phyloP scores from a whole-genome alignment of 352 stramenopile genomes.

The Phytophthora gonapodyides region DNA sequence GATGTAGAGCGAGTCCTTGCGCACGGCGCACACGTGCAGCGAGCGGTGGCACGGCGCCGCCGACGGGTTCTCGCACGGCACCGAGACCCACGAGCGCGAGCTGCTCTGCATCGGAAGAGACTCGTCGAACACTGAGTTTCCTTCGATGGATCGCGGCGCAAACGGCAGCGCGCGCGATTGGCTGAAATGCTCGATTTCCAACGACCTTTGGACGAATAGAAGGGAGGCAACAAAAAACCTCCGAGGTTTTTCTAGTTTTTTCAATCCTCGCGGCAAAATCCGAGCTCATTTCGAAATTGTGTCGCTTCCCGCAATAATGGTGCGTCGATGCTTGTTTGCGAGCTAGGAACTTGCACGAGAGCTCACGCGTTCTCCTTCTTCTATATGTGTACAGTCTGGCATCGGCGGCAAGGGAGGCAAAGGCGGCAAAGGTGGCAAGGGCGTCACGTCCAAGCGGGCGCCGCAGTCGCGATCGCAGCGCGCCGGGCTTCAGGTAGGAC shows the following conservation, averaged over 20 bases:
- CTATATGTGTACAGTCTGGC: slow-evolving; percentile 51
- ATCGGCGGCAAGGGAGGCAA: slow-evolving; percentile 96
- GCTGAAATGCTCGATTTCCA: neutral
- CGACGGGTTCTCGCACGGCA: slow-evolving; percentile 83
- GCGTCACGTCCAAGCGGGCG: slow-evolving; percentile 98
- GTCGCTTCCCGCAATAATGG: slow-evolving; percentile 15
- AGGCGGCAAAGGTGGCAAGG: slow-evolving; percentile 99
- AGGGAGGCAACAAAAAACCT: neutral
- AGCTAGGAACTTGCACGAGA: neutral
- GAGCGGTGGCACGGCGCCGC: slow-evolving; percentile 91
- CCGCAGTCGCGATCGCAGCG: slow-evolving; percentile 98
- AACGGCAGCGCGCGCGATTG: neutral
- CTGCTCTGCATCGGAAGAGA: slow-evolving; percentile 36
- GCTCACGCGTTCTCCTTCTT: slow-evolving; percentile 17
- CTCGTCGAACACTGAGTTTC: slow-evolving; percentile 13
- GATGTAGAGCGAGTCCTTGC: slow-evolving; percentile 93
- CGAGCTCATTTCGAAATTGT: slow-evolving; percentile 23
- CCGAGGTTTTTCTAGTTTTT: slow-evolving; percentile 11
- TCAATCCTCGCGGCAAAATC: neutral
- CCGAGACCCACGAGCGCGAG: slow-evolving; percentile 69
- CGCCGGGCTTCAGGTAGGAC: slow-evolving; percentile 94
- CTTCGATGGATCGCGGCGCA: slow-evolving; percentile 16
- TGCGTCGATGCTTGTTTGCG: slow-evolving; percentile 1
- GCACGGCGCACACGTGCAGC: slow-evolving; percentile 92
- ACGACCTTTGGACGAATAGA: neutral